Evolutionary conservation across 2,329 filamentous ascomycete species (phyloP).

Genomic region (Ophiostoma fasciatum): DNA sequence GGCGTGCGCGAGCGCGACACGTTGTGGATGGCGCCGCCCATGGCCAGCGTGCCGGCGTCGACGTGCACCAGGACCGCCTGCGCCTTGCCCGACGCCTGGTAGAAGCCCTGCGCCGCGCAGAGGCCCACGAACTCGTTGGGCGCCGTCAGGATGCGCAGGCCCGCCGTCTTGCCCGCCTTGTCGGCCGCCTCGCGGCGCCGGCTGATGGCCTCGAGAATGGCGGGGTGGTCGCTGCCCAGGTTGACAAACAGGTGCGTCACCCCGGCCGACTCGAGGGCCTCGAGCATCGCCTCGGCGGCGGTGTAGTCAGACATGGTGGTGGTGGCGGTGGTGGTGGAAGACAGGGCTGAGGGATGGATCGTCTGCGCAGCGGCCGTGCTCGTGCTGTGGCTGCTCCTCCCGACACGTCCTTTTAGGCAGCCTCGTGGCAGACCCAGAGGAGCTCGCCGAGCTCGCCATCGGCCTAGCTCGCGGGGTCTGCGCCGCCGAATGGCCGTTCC

Average conservation of each 20-base stretch:
- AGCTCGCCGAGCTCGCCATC: too few relatives aligned
- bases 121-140: constrained; percentile 1
- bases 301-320: not conserved
- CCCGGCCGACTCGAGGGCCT: constrained; percentile 23
- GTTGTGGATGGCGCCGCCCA: not conserved
- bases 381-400: too few relatives aligned
- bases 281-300: constrained; percentile 18
- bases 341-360: too few relatives aligned
- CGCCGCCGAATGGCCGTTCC: too few relatives aligned
- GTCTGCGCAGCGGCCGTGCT: too few relatives aligned
- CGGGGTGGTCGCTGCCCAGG: constrained; percentile 1
- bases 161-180: not conserved
- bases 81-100: not conserved
- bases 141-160: not conserved
- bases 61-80: constrained; percentile 1
- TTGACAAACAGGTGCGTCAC: constrained; percentile 1
- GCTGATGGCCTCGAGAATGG: constrained; percentile 2
- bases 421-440: too few relatives aligned
- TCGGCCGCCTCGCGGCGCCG: not conserved
- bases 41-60: not conserved
- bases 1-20: not conserved
- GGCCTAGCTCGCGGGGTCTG: too few relatives aligned
- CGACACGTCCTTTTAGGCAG: too few relatives aligned
- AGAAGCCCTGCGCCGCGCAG: not conserved
- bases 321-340: not conserved